These are phyloP conservation scores for Pelargonium citronellum DNA, from an alignment of 441 rosid species.

Conservation along the genomic window DNA sequence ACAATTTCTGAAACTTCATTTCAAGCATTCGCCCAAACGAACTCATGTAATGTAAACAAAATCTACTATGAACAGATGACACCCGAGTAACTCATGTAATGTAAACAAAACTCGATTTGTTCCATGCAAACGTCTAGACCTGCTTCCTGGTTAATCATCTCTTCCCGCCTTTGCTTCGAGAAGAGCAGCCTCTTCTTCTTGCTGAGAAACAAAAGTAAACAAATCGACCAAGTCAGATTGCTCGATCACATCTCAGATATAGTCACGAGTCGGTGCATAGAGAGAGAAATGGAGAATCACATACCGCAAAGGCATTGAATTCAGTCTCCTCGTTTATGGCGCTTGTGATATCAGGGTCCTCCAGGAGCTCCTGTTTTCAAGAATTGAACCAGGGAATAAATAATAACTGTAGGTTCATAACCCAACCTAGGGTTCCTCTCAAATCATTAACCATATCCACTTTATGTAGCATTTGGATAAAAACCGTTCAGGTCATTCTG, in stretches of 20 bases:
- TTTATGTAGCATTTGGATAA: no score
- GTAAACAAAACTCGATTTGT: no score
- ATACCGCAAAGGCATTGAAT: conserved; percentile 86
- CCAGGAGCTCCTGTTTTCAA: conserved; percentile 67
- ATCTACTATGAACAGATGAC: no score
- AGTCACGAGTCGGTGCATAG: background rate
- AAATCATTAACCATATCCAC: no score
- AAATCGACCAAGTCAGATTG: background rate
- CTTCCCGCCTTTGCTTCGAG: background rate
- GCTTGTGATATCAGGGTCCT: conserved; percentile 64
- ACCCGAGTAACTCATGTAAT: no score
- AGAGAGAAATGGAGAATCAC: conserved; percentile 18
- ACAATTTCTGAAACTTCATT: no score
- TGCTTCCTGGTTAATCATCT: background rate
- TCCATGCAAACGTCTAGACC: no score
- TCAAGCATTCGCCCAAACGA: no score
- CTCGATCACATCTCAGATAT: background rate
- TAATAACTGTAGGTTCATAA: no score
- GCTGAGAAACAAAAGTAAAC: background rate
- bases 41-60: no score
- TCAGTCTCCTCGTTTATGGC: conserved; percentile 94
- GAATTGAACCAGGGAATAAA: background rate
- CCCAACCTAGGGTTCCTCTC: no score
- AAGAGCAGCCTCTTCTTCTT: background rate
- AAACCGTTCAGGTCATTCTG: no score